Conservation (phyloP, 1,139 yeast genomes). For the Blastobotrys petasosporus region DNA sequence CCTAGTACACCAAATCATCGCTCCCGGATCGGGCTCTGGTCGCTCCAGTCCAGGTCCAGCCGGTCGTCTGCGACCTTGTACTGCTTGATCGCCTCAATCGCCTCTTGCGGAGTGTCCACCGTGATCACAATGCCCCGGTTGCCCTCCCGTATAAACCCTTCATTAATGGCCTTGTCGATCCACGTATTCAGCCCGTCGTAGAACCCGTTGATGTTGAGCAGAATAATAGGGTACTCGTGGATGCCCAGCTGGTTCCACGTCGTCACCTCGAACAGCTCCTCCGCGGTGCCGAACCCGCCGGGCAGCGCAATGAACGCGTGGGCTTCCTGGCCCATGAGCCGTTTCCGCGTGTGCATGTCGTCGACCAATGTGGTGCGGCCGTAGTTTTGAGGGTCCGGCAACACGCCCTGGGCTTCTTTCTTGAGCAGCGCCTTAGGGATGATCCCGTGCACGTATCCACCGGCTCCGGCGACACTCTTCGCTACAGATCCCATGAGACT, state of each 20-base stretch:
- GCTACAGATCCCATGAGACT: slow-evolving; percentile 77
- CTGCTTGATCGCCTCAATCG: slow-evolving; percentile 50
- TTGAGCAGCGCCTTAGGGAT: slow-evolving; percentile 78
- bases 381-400: slow-evolving; percentile 52
- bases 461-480: slow-evolving; percentile 56
- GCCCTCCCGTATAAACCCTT: slow-evolving; percentile 62
- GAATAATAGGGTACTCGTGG: slow-evolving; percentile 72
- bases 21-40: slow-evolving; percentile 9
- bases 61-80: slow-evolving; percentile 70
- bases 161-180: slow-evolving; percentile 34
- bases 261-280: slow-evolving; percentile 82
- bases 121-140: slow-evolving; percentile 66
- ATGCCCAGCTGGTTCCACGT: slow-evolving; percentile 90
- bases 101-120: slow-evolving; percentile 50
- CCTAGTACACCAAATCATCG: too few relatives aligned
- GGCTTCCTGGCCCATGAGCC: slow-evolving; percentile 82
- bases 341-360: slow-evolving; percentile 88
- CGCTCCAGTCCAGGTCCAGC: slow-evolving; percentile 65
- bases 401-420: slow-evolving; percentile 55
- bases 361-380: slow-evolving; percentile 77
- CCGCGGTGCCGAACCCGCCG: slow-evolving; percentile 89
- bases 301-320: slow-evolving; percentile 86
- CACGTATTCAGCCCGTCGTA: slow-evolving; percentile 61
- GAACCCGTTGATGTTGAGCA: slow-evolving; percentile 75
- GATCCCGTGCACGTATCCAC: slow-evolving; percentile 79